Conservation (phyloP, 305 asterid species). For the Caryopteris hybrid region DNA sequence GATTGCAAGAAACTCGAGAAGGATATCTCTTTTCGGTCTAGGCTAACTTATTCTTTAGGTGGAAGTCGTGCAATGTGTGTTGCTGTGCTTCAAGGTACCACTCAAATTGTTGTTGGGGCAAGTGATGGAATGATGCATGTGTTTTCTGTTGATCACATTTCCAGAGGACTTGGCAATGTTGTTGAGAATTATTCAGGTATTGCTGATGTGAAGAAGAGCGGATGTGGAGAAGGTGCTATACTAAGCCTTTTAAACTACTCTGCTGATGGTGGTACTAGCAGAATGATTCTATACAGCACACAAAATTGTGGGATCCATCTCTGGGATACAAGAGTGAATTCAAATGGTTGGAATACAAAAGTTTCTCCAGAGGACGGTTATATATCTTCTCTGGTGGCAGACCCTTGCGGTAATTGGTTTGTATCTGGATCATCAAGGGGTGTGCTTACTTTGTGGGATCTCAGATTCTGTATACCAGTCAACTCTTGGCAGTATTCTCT, state of each 20-base stretch:
- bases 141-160: slow-evolving; percentile 88
- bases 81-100: slow-evolving; percentile 80
- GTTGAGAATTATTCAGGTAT: slow-evolving; percentile 96
- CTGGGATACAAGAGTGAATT: slow-evolving; percentile 81
- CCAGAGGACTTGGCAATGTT: slow-evolving; percentile 93
- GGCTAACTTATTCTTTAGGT: slow-evolving; percentile 83
- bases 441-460: slow-evolving; percentile 96
- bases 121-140: slow-evolving; percentile 87
- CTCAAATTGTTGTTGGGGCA: slow-evolving; percentile 85
- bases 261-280: slow-evolving; percentile 62
- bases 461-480: slow-evolving; percentile 95
- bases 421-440: slow-evolving; percentile 98
- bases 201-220: slow-evolving; percentile 68
- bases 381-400: slow-evolving; percentile 79
- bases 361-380: slow-evolving; percentile 89
- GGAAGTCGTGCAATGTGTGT: slow-evolving; percentile 90
- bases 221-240: slow-evolving; percentile 80
- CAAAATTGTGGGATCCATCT: slow-evolving; percentile 90
- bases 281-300: slow-evolving; percentile 77
- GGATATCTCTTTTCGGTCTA: slow-evolving; percentile 95
- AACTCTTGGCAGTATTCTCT: slow-evolving; percentile 89
- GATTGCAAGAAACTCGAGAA: slow-evolving; percentile 98
- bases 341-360: slow-evolving; percentile 78
- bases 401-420: slow-evolving; percentile 98
- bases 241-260: slow-evolving; percentile 83